Evolutionary conservation across 140 eudicot species (phyloP), one percentile per base, ranked within the genome.

Genomic region (Oenanthe javanica): DNA sequence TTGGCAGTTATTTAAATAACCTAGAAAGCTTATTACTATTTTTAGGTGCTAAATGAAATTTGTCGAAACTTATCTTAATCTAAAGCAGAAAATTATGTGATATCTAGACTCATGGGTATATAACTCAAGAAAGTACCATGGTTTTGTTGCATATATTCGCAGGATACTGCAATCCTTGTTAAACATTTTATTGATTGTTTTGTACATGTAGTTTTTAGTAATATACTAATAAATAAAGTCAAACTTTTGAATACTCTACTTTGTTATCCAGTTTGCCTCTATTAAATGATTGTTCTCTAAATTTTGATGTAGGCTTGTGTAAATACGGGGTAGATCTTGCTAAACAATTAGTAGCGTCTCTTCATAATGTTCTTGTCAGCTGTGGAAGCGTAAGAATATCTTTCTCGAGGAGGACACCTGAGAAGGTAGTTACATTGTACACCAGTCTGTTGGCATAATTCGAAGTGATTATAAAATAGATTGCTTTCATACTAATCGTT

Each of bases 341-440:
- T 63, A 94, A 82, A 79, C 98, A 92, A 83, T 83, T 94, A 80
- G 80, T 87, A 25, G 83, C 86, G 36, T 90, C 88, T 82, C 87
- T 94, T 76, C 90, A 73, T 77, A 81, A 86, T 81, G 97, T 94
- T 78, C 96, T 94, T 79, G 87, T 72, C 67, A 90, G 91, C 88
- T 94, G 98, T 82, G 98, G 98, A 77, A 89, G 93, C 72, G 94
- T 94, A 81, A 92, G 98, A 82, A 89, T 94, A 75, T 92, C 98
- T 63, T 92, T 94, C 88, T 92, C 98, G 61, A 92, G 98, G 82
- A 89, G 98, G 83, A 94, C 98, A 64, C 97, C 98, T 12, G 90
- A 81, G 67, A 94, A 94, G 97, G 98, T 94, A 82, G 40, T 18
- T n/a, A 38, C 40, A 4, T 42, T 21, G 4, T 66, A 21, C 19